Base-by-base conservation (phyloP, 805 yeast genomes). In the Saccharomyces kudriavzevii region DNA sequence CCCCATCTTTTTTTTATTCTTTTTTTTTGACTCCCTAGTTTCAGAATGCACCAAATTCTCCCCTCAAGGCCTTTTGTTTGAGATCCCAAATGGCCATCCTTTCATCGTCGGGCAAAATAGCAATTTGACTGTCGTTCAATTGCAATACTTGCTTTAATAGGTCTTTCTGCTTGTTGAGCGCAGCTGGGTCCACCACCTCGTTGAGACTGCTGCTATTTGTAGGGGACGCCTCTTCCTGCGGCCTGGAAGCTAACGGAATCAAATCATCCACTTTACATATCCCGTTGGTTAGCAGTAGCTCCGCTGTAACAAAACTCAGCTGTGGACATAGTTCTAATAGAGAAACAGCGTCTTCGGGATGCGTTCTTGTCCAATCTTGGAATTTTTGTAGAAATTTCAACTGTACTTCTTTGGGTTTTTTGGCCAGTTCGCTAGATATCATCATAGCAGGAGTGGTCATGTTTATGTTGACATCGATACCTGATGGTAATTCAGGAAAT, bases 231-330 rank as follows among this genome's bases (percentile, higher is more conserved):
- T 70, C 35, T 63, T 59, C 28, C 70, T 74, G 47, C 22, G 48
- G 17, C 43, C 22, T 35, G 70, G 66, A 55, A 68, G 71, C 69
- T 22, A 67, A 54, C 35, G 69, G 68, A 30, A 69, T 65, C 54
- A 70, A 48, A 47, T 69, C 72, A 43, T 70, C 73, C 5, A 68
- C 68, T 31, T 63, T 60, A 25, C 69, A 60, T 26, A 70, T 58
- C 14, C 70, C 68, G 50, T 66, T 66, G 14, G 69, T 70, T 57
- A 84, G 64, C 56, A 89, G 70, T 1, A 84, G 74, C 63, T 91
- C 97, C 2, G 90, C 92, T 28, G 89, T 73, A 0, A 96, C 94
- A 67, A 83, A 89, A 1, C 88, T 73, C 48, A 92, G 73, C 67
- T 92, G 97, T 0, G 97, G 97, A 54, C 83, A 82, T 57, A 80